These are phyloP conservation scores for Pseudocohnilembus persalinus DNA, from an alignment of 169 alveolate genomes.

Conservation along the genomic window DNA sequence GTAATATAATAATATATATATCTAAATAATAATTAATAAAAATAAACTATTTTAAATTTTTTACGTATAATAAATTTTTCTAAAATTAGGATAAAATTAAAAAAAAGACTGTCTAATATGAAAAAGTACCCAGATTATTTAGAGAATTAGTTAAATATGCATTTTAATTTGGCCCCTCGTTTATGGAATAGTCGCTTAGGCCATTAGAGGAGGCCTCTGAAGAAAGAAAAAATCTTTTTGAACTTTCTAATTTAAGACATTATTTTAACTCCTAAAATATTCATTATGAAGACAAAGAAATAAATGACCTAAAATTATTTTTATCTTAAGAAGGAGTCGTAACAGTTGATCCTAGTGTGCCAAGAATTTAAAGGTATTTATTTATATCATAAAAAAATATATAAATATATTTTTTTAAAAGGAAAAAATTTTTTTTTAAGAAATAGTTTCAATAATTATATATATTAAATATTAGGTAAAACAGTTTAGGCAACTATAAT, in stretches of 20 bases:
- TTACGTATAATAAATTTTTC: too few relatives aligned
- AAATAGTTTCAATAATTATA: too few relatives aligned
- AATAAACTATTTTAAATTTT: too few relatives aligned
- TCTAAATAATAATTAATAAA: too few relatives aligned
- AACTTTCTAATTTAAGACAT: not conserved
- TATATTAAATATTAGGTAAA: not conserved
- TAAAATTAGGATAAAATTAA: not conserved
- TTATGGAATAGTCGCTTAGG: not conserved
- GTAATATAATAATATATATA: too few relatives aligned
- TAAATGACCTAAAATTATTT: not conserved
- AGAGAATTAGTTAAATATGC: not conserved
- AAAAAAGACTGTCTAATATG: too few relatives aligned
- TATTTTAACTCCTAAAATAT: not conserved
- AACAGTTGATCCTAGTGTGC: not conserved
- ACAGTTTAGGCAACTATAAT: not conserved
- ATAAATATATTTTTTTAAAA: too few relatives aligned
- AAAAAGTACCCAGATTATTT: not conserved
- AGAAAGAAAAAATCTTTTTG: not conserved
- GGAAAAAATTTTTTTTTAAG: too few relatives aligned
- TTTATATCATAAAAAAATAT: too few relatives aligned
- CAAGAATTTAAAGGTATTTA: too few relatives aligned
- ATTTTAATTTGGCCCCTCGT: not conserved
- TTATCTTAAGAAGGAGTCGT: not conserved
- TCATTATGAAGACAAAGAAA: not conserved
- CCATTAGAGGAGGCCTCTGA: not conserved